Base-by-base conservation (phyloP, 2,329 filamentous ascomycete genomes). In the Claviceps sp. region DNA sequence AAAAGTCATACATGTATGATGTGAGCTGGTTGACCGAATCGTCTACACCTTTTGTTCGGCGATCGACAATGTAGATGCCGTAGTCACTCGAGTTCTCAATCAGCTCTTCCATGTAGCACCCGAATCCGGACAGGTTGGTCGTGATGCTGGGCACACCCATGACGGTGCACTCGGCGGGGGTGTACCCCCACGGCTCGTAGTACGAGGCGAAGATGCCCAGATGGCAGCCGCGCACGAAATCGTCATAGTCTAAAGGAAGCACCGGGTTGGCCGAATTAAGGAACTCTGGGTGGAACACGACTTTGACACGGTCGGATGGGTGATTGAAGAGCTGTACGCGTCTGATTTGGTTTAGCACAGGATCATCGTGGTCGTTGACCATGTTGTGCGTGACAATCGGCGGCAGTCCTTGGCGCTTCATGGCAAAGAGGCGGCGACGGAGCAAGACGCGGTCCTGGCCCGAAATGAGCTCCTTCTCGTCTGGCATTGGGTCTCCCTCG, bases 151-250 rank as follows among this genome's bases (percentile, higher is more conserved):
- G 93, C 42, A 98, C 90, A 61, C 93, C 93, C 93, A 97, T 97
- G 56, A 97, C 93, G 0, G 93, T 97, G 70, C 93, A 98, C 69
- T 97, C 93, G 50, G 93, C 91, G 0, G 91, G 93, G 2, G 93
- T 98, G 70, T 98, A 98, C 46, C 93, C 93, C 93, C 93, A 98
- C 8, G 93, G 93, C 72, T 98, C 93, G 68, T 98, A 98, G 78
- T 97, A 97, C 2, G 93, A 97, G 24, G 91, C 78, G 71, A 98
- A 98, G 53, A 98, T 82, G 62, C 93, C 93, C 64, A 98, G 73
- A 69, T 98, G 91, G 42, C 91, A 97, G 58, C 93, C 93, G 52
- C 93, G 88, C 45, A 98, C 93, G 65, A 98, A 98, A 67, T 98
- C 93, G 63, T 98, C 93, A 63, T 98, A 97, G 71, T 97, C 93